Evolutionary conservation across 2,329 filamentous ascomycete species (phyloP), one percentile per base, ranked within the genome.

Genomic region (Chaetomium sp.): DNA sequence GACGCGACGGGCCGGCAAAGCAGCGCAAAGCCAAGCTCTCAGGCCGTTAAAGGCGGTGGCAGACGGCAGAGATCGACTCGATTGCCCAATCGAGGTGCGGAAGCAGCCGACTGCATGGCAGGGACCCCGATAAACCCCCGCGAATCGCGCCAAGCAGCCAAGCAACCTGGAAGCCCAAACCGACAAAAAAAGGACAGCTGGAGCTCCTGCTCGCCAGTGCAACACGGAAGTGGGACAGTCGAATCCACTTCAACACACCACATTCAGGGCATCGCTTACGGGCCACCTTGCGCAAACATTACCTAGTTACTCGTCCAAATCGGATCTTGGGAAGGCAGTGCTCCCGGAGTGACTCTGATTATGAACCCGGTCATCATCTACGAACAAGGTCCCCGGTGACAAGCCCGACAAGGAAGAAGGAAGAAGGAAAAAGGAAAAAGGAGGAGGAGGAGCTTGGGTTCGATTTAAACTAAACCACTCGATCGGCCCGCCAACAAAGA

Each of bases 151-250:
- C 56, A 42, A 38, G 57, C 63, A 55, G n/a, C n/a, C n/a, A n/a
- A n/a, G n/a, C n/a, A n/a, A n/a, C n/a, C n/a, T n/a, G n/a, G n/a
- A n/a, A 59, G 58, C 47, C 35, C 27, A 35, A 60, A 35, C 25
- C 62, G 60, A 62, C 64, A 19, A 68, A 70, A 38, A 71, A 71
- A 71, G 68, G 69, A 70, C 69, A 71, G 68, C 68, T 71, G 55
- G n/a, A 58, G 33, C 56, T 51, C 61, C 35, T 42, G 38, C 19
- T 42, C 6, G 38, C 16, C 38, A 58, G 58, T 31, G 33, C 55
- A 57, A 49, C 56, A 31, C 64, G 57, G 12, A 57, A 58, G 57
- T 60, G 65, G 64, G 59, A 64, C 55, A 42, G 35, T 16, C 16
- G 25, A 31, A 51, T 60, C 47, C 57, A 60, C 57, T 38, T 13